Conservation (phyloP, 2,329 filamentous ascomycete genomes). For the Dactylellina haptotyla region DNA sequence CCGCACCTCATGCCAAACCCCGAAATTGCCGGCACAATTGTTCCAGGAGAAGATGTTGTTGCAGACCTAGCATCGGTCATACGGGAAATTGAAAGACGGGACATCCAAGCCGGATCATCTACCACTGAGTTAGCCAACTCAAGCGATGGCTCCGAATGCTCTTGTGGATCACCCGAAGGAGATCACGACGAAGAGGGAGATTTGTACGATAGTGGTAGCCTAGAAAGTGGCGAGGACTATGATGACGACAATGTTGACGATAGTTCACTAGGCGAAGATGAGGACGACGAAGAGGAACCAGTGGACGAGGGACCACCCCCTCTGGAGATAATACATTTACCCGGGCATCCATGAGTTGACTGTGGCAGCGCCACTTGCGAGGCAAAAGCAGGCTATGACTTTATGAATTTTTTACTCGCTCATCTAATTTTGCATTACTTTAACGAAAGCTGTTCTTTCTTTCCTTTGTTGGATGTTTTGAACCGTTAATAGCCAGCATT, state of each 20-base stretch:
- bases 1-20: slow-evolving; percentile 50
- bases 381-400: slow-evolving; percentile 17
- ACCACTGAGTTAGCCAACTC: slow-evolving; percentile 4
- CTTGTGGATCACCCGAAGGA: slow-evolving; percentile 23
- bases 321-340: slow-evolving; percentile 45
- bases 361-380: slow-evolving; percentile 2
- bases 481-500: slow-evolving; percentile 37
- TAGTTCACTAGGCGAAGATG: slow-evolving; percentile 6
- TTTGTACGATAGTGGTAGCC: slow-evolving; percentile 32
- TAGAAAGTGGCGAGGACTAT: slow-evolving; percentile 34
- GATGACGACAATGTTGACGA: slow-evolving; percentile 24
- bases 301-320: slow-evolving; percentile 33
- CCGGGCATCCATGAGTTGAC: slow-evolving; percentile 40
- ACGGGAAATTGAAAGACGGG: slow-evolving; percentile 46
- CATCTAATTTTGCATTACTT: background rate
- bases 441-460: slow-evolving; percentile 1
- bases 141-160: slow-evolving; percentile 45
- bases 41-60: slow-evolving; percentile 46
- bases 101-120: slow-evolving; percentile 13
- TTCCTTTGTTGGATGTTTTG: slow-evolving; percentile 9
- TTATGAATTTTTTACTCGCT: slow-evolving; percentile 16
- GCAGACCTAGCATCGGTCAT: slow-evolving; percentile 49
- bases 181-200: slow-evolving; percentile 6
- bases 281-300: slow-evolving; percentile 30
- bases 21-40: slow-evolving; percentile 34